Conservation (phyloP, 129 eudicot species). For the Scalesia atractyloides region DNA sequence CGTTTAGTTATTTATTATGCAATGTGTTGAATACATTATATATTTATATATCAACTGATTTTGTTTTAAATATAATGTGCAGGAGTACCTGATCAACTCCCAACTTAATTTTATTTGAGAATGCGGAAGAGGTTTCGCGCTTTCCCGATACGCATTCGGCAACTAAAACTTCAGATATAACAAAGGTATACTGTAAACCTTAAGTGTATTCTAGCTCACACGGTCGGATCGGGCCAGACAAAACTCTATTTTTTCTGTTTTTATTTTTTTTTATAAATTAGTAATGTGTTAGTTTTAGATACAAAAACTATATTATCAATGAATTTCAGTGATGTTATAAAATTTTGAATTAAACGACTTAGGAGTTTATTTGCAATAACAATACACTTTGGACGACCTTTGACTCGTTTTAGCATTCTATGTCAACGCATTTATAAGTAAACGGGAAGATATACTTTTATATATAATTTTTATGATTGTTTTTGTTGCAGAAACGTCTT, state of each 20-base stretch:
- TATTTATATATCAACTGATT: not conserved
- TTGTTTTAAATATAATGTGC: constrained; percentile 18
- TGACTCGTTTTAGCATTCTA: not conserved
- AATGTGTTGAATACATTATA: constrained; percentile 8
- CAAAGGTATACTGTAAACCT: constrained; percentile 57
- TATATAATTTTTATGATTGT: not conserved
- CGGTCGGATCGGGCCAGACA: not conserved
- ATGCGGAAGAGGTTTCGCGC: constrained; percentile 65
- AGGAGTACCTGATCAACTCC: constrained; percentile 75
- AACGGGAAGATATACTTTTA: not conserved
- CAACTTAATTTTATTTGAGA: constrained; percentile 75
- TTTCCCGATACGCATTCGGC: constrained; percentile 56
- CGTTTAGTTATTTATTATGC: constrained; percentile 1
- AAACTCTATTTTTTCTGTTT: not conserved
- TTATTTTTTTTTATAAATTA: not conserved
- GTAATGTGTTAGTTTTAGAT: not conserved
- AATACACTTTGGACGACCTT: not conserved
- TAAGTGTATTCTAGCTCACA: not conserved
- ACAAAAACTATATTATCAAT: not conserved
- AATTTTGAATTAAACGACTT: not conserved
- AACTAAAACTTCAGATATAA: constrained; percentile 50
- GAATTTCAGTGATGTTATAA: not conserved
- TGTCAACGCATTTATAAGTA: not conserved
- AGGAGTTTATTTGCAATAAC: not conserved
- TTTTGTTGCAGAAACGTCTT: constrained; percentile 69